Base-by-base conservation (phyloP, 2,329 filamentous ascomycete species). In the Hypoxylon sp. region DNA sequence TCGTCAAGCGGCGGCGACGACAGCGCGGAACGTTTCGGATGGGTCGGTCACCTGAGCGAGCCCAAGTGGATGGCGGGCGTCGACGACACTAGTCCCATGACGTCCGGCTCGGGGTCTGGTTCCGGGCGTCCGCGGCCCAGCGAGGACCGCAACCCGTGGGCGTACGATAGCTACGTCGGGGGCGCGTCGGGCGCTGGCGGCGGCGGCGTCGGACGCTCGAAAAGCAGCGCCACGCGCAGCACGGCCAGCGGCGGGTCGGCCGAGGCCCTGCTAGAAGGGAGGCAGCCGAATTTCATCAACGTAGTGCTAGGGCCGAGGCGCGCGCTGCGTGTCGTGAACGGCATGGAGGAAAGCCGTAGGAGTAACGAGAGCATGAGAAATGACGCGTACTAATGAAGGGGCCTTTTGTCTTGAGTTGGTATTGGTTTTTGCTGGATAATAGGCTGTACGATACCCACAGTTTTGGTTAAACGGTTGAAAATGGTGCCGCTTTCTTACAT, bases 211-310 rank as follows among this genome's bases (percentile, higher is more conserved):
- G 59, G 61, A 1, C 67, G 74, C 32, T 69, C 71, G 19, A 73
- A 74, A 62, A 78, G 78, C 49, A 64, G 62, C 24, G 75, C 74
- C 3, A 78, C 76, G 11, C 74, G 72, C 20, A 79, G 75, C 52
- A 78, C 75, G 20, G 76, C 72, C 41, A 74, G 75, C 53, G 76
- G 74, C 52, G 70, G 71, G 19, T 77, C 77, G 28, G 77, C 73
- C 1, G 77, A 79, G 55, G 71, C 72, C 6, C 65, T 80, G 64
- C 65, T 80, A 24, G 77, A 80, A 20, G 79, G 78, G 8, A 82
- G 86, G 63, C 88, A 92, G 74, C 90, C 90, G 62, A 90, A 84
- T 60, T 93, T 92, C 77, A 87, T 91, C 75, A 90, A 84, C 51
- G 88, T 91, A 26, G 77, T 91, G 71, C 76, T 92, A 76, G 89